A percentile compares a stretch with the other conserved stretches of the same genome.
Evolutionary conservation across 2,329 filamentous ascomycete genomes (phyloP).

Genomic region (Purpureocillium lavendulum): DNA sequence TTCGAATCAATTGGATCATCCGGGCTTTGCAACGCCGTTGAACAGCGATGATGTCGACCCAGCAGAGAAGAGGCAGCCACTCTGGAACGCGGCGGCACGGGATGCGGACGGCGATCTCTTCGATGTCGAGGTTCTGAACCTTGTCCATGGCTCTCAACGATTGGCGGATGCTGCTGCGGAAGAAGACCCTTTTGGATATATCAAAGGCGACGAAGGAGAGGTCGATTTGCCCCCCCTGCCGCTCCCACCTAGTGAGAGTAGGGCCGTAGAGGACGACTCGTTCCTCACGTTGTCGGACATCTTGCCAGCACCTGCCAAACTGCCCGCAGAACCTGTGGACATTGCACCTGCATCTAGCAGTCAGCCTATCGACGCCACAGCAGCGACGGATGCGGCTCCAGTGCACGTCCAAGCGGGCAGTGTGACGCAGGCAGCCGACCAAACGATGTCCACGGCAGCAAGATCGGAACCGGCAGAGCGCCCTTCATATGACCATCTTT

Average conservation of each 20-base stretch:
- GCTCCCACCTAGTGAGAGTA: not conserved
- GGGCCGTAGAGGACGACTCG: not conserved
- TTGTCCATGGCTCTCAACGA: constrained; percentile 35
- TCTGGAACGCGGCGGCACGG: constrained; percentile 67
- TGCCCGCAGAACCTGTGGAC: not conserved
- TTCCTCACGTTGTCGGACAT: not conserved
- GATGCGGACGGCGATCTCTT: constrained; percentile 57
- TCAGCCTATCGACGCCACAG: no score
- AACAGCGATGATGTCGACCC: constrained; percentile 29
- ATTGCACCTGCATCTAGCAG: not conserved
- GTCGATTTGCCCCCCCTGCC: constrained; percentile 1
- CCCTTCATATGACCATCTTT: constrained; percentile 54
- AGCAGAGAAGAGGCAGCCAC: constrained; percentile 24
- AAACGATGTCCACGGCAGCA: not conserved
- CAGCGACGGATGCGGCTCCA: no score
- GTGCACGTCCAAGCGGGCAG: no score
- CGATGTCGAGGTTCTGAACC: constrained; percentile 52
- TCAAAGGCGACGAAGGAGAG: constrained; percentile 7
- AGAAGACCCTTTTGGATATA: constrained; percentile 31
- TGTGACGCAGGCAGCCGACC: not conserved
- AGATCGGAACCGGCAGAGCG: constrained; percentile 3
- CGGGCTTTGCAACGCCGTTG: constrained; percentile 29
- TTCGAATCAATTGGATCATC: constrained; percentile 39
- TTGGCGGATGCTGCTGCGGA: constrained; percentile 13
- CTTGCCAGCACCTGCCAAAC: not conserved